Evolutionary conservation across 2,329 filamentous ascomycete genomes (phyloP), one percentile per base, ranked within the genome.

Genomic region (Ascochyta rabiei): DNA sequence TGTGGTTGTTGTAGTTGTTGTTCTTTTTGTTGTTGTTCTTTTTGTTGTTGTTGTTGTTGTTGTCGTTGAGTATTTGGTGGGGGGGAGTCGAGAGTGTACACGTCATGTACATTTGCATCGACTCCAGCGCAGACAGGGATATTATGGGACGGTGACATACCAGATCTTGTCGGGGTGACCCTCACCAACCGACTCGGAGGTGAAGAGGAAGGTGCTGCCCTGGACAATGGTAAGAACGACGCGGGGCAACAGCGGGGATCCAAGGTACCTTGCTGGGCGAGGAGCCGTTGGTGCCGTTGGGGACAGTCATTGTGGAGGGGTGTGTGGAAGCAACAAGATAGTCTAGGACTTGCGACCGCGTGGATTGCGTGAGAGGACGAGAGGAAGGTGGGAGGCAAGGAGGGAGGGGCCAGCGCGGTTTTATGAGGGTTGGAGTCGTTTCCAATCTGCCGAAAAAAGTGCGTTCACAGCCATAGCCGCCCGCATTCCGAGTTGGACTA

Each of bases 91-190:
- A 6, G 33, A 45, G 28, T 48, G n/a, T 9, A 24, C 53, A 52
- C 48, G 53, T 48, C 53, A 52, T 56, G 48, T 37, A 47, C 3
- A 43, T 48, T 21, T 49, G 33, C 18, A 10, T 6, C 28, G 35
- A 45, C 35, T 23, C 46, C 35, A 38, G 40, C n/a, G 23, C 37
- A 23, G 30, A 23, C 15, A 37, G 19, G 31, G 16, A 18, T 15
- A 34, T 8, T 16, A 16, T 18, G 21, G 21, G 30, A 41, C 15
- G 30, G 38, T 48, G 18, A 70, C 74, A 57, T 75, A 86, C 84
- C 90, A 91, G 77, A 96, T 96, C 89, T 96, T 96, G 81, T 96
- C 92, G 73, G 92, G 91, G 82, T 96, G 92, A 30, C 76, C 77
- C 65, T 79, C 76, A 54, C 80, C 80, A 56, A 82, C 80, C 40